phyloP scores from a whole-genome alignment of 108 stramenopile species.

The Nannochloropsis oceanica region DNA sequence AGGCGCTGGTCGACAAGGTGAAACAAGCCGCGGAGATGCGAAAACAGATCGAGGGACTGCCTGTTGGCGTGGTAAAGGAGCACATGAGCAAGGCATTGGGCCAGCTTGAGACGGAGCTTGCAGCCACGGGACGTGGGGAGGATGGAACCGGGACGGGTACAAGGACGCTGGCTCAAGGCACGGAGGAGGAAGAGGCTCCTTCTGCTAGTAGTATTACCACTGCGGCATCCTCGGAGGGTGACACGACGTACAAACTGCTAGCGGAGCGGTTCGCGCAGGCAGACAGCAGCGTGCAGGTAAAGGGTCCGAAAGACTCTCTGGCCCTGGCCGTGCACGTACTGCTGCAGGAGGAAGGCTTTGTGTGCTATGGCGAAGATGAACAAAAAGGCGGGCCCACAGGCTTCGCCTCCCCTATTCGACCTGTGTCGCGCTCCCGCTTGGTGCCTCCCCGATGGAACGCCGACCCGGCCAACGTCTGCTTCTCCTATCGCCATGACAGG shows the following conservation, averaged over 20 bases:
- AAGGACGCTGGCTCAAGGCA: background rate
- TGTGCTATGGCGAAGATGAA: background rate
- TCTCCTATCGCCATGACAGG: background rate
- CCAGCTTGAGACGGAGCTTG: background rate
- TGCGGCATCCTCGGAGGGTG: background rate
- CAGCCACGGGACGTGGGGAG: background rate
- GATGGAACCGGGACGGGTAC: background rate
- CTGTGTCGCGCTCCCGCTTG: background rate
- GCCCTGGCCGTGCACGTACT: background rate
- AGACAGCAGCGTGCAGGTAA: background rate
- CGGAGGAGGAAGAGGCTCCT: background rate
- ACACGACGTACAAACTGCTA: background rate
- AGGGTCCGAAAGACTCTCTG: background rate
- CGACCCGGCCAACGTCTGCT: background rate
- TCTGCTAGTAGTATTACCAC: background rate
- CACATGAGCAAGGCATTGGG: background rate
- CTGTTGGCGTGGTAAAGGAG: background rate
- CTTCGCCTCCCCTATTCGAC: background rate
- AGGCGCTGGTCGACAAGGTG: background rate
- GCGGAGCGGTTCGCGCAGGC: background rate
- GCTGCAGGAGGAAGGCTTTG: background rate
- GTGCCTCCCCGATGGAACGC: background rate
- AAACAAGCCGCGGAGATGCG: background rate
- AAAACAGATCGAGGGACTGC: background rate
- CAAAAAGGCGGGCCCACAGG: background rate